phyloP scores from a whole-genome alignment of 306 rosid genomes.

The Ceratonia siliqua region DNA sequence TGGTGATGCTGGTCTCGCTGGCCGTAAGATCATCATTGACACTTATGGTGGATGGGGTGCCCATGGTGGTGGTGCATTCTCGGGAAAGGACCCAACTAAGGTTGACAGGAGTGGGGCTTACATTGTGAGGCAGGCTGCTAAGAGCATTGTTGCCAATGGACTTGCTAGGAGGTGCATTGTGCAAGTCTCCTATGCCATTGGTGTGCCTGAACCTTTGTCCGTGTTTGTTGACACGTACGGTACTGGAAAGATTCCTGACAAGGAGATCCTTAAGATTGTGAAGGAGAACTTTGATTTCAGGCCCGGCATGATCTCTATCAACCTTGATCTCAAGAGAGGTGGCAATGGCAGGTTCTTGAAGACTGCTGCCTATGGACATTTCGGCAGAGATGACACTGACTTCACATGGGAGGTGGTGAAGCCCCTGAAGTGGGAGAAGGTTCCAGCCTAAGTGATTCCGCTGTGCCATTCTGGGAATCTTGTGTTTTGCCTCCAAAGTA shows the following conservation, averaged over 20 bases:
- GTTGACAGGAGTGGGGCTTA: constrained; percentile 53
- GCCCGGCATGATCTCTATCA: constrained; percentile 56
- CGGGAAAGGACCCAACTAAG: constrained; percentile 51
- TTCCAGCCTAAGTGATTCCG: constrained; percentile 41
- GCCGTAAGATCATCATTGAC: constrained; percentile 51
- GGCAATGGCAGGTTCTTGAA: constrained; percentile 52
- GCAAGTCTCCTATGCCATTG: constrained; percentile 57
- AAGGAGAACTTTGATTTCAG: constrained; percentile 51
- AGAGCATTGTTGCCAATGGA: constrained; percentile 47
- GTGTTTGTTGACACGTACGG: constrained; percentile 49
- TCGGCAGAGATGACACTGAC: constrained; percentile 52
- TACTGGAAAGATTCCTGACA: constrained; percentile 48
- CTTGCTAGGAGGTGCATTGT: constrained; percentile 51
- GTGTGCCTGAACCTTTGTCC: constrained; percentile 58
- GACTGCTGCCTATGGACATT: constrained; percentile 58
- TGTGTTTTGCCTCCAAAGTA: constrained; percentile 12
- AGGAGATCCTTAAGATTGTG: constrained; percentile 51
- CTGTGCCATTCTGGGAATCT: constrained; percentile 14
- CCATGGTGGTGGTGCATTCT: constrained; percentile 56
- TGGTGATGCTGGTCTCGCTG: constrained; percentile 52
- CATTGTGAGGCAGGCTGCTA: constrained; percentile 50
- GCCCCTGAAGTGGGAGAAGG: constrained; percentile 59
- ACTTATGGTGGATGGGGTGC: constrained; percentile 54
- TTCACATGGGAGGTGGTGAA: constrained; percentile 66
- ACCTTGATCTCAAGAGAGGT: constrained; percentile 63